phyloP scores from a whole-genome alignment of 176 grass and related monocot species.

The Avena insularis region DNA sequence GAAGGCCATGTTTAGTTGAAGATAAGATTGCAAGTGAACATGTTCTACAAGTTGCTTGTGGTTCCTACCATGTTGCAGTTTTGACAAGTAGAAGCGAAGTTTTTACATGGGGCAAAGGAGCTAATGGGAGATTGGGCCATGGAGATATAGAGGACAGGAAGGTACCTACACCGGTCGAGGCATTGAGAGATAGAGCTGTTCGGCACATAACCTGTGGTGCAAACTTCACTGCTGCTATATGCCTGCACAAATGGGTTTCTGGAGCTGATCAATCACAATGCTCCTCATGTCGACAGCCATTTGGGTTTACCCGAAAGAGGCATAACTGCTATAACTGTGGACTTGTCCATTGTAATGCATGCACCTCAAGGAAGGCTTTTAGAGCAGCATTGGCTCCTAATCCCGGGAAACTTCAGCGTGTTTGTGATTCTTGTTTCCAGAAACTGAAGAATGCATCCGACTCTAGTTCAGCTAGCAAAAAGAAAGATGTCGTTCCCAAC shows the following conservation, averaged over 20 bases:
- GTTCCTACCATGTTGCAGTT: conserved; percentile 91
- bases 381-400: conserved; percentile 85
- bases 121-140: conserved; percentile 95
- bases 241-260: conserved; percentile 82
- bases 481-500: conserved; percentile 54
- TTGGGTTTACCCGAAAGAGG: conserved; percentile 96
- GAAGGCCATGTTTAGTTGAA: conserved; percentile 75
- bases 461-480: conserved; percentile 56
- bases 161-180: conserved; percentile 79
- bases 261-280: conserved; percentile 87
- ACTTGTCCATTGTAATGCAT: conserved; percentile 84
- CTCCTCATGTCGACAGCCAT: conserved; percentile 76
- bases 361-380: conserved; percentile 75
- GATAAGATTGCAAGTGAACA: conserved; percentile 70
- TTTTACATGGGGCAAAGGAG: conserved; percentile 97
- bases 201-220: conserved; percentile 85
- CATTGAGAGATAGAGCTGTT: conserved; percentile 82
- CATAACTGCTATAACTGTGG: conserved; percentile 95
- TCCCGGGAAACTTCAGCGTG: conserved; percentile 82
- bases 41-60: conserved; percentile 77
- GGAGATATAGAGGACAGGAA: conserved; percentile 93
- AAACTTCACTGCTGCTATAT: conserved; percentile 90
- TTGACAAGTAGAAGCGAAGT: conserved; percentile 80
- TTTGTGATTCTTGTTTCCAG: conserved; percentile 90
- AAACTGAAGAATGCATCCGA: conserved; percentile 72